Evolutionary conservation across 164 flowering plant genomes (phyloP), one percentile per base, ranked within the genome.

Genomic region (Protea cynaroides): DNA sequence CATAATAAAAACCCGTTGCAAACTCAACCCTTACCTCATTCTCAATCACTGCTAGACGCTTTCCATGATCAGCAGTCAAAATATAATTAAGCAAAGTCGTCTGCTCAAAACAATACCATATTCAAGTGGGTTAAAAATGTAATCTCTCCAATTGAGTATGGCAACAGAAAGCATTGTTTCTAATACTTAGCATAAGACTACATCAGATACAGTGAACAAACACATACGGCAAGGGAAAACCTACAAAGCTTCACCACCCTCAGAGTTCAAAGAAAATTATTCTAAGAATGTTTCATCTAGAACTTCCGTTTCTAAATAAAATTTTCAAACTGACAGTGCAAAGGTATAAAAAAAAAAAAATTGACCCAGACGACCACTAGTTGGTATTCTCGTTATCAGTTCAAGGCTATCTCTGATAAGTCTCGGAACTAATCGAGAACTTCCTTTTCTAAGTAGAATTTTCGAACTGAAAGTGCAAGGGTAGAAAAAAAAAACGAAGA

Each of bases 61-160:
- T 94, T 69, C 98, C 98, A 79, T 94, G 98, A 54, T 94, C 84
- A n/a, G 96, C 96, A 25, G 96, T 94, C 75, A 94, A 73, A 53
- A 94, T 90, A 75, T 90, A 94, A 74, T 90, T 90, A 21, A 94
- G 84, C 59, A 94, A 74, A 52, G 98, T 94, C 13, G 98, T 90
- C 98, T 94, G 91, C 54, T 47, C 69, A 70, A 55, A 56, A 8
- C 50, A 71, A 68, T 17, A 47, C 51, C 59, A 62, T 5, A 65
- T 4, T 56, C 17, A 37, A 62, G 21, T 44, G 25, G 19, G 34
- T 17, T 19, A 23, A 58, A 29, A 37, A 57, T 12, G 18, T 25
- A n/a, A 43, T 34, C 4, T 51, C 24, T 12, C 2, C 52, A 49
- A 49, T 49, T 49, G 18, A 40, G 1, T 40, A 40, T 40, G 14